Conservation (phyloP, 495 filamentous ascomycete species). For the Penicillium desertorum region DNA sequence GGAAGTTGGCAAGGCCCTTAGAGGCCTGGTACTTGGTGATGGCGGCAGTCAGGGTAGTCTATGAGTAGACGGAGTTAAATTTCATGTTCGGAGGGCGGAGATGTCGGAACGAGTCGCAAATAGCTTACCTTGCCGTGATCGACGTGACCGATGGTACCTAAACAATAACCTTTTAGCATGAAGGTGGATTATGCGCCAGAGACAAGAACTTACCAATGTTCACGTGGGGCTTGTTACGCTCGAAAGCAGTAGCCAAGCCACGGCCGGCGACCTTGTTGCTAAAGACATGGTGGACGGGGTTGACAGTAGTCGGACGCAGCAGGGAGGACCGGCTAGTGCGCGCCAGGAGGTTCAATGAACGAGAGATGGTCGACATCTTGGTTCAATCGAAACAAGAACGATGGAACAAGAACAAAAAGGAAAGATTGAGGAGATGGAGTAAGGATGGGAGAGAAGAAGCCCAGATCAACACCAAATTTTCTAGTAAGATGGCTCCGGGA, state of each 20-base stretch:
- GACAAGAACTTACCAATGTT: constrained; percentile 73
- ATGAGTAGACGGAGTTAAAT: constrained; percentile 26
- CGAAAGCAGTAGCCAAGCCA: constrained; percentile 74
- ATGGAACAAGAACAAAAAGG: constrained; percentile 37
- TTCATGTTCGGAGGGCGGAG: constrained; percentile 1
- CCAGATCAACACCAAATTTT: constrained; percentile 44
- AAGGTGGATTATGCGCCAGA: constrained; percentile 2
- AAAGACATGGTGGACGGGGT: constrained; percentile 70
- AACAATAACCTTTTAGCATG: constrained; percentile 13
- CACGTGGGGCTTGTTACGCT: constrained; percentile 94
- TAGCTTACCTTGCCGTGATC: constrained; percentile 92
- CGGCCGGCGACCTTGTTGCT: constrained; percentile 65
- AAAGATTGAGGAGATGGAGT: constrained; percentile 35
- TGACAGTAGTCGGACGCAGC: constrained; percentile 58
- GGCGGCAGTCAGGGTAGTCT: constrained; percentile 97
- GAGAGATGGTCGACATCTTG: constrained; percentile 65
- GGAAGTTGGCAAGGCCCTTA: constrained; percentile 89
- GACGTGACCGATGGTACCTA: constrained; percentile 97
- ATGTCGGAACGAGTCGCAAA: constrained; percentile 7
- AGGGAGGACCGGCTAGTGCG: constrained; percentile 65
- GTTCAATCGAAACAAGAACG: constrained; percentile 34
- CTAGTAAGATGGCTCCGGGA: constrained; percentile 20
- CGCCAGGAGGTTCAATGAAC: constrained; percentile 67
- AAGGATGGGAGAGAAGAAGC: constrained; percentile 26
- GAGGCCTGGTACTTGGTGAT: constrained; percentile 96